Conservation (phyloP, 83 land plant species). For the Thuja plicata region DNA sequence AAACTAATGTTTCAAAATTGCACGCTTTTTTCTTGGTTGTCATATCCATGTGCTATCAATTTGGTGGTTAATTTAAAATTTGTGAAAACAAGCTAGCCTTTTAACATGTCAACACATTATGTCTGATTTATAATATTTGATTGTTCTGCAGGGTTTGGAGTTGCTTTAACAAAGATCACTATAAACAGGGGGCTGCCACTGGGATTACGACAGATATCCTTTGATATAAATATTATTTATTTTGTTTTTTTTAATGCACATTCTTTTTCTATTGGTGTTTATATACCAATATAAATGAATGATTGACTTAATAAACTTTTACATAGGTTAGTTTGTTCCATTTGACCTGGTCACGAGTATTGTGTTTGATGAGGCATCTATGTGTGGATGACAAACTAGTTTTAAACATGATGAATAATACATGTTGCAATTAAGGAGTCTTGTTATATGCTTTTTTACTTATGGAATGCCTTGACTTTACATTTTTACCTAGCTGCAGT, state of each 20-base stretch:
- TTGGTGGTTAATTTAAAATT: not conserved
- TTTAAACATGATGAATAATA: not conserved
- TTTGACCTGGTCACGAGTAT: not conserved
- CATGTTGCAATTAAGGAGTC: not conserved
- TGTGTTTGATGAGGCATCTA: not conserved
- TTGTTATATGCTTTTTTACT: not conserved
- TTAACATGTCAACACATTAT: not conserved
- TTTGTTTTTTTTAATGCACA: not conserved
- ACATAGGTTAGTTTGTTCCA: not conserved
- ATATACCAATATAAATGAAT: not conserved
- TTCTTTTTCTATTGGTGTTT: not conserved
- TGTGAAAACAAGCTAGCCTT: not conserved
- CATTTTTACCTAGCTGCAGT: conserved; percentile 89
- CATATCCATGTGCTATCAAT: not conserved
- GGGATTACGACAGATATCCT: conserved; percentile 99
- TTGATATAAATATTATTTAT: not conserved
- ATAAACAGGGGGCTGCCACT: conserved; percentile 67
- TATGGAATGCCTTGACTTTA: conserved; percentile 21
- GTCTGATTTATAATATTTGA: conserved; percentile 7
- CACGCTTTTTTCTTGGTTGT: not conserved
- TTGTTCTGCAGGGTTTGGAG: conserved; percentile 79
- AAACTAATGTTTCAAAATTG: not conserved
- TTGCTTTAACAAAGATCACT: conserved; percentile 70
- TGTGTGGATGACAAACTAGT: not conserved
- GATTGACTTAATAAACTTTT: not conserved